Conservation (phyloP, 805 yeast genomes). For the Naumovozyma dairenensis region DNA sequence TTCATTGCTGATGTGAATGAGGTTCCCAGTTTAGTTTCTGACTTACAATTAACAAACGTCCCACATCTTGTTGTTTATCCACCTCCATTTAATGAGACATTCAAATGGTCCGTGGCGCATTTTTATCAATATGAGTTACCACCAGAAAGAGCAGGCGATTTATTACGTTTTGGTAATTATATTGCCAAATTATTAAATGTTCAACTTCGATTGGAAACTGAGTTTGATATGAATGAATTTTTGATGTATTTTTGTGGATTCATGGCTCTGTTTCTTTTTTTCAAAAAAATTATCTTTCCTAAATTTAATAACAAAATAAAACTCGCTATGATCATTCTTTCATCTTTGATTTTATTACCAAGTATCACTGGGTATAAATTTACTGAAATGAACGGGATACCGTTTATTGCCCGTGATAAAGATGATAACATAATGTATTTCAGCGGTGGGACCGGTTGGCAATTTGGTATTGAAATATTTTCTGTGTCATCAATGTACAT, state of each 20-base stretch:
- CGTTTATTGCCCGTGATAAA: slow-evolving; percentile 48
- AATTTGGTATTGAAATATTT: slow-evolving; percentile 59
- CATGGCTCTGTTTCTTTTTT: slow-evolving; percentile 34
- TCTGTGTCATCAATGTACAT: slow-evolving; percentile 44
- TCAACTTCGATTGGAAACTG: slow-evolving; percentile 35
- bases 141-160: slow-evolving; percentile 28
- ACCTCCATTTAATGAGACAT: slow-evolving; percentile 29
- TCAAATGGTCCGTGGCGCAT: slow-evolving; percentile 23
- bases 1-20: slow-evolving; percentile 41
- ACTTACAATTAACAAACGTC: slow-evolving; percentile 38
- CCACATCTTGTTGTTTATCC: slow-evolving; percentile 68
- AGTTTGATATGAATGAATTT: slow-evolving; percentile 36
- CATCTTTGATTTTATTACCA: slow-evolving; percentile 33
- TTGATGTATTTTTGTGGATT: slow-evolving; percentile 37
- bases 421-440: slow-evolving; percentile 44
- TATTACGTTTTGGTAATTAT: slow-evolving; percentile 44
- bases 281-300: slow-evolving; percentile 40
- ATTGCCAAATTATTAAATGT: slow-evolving; percentile 38
- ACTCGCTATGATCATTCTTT: slow-evolving; percentile 23
- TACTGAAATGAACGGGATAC: slow-evolving; percentile 48
- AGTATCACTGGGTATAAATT: slow-evolving; percentile 58
- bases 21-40: slow-evolving; percentile 34
- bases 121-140: slow-evolving; percentile 31
- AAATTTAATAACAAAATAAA: slow-evolving; percentile 20
- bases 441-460: slow-evolving; percentile 58